Percentiles rank a stretch among this genome's conserved stretches.
Evolutionary conservation across 2,329 filamentous ascomycete species (phyloP).

Genomic region (Sclerotinia glacialis): DNA sequence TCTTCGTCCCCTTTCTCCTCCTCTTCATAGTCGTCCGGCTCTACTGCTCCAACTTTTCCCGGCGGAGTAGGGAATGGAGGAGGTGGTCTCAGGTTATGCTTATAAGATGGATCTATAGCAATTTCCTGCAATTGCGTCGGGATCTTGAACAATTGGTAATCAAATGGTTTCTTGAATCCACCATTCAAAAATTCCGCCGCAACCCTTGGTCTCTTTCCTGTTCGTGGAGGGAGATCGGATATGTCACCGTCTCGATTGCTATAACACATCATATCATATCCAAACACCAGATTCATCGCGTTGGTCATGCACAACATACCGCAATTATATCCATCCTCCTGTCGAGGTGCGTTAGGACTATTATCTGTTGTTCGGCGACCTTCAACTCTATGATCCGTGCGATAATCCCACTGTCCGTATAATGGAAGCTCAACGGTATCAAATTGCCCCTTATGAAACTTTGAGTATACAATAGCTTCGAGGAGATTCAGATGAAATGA

Average conservation of each 20-base stretch:
- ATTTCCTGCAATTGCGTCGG: neutral
- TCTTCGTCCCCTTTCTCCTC: neutral
- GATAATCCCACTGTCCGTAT: slow-evolving; percentile 12
- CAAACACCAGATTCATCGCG: slow-evolving; percentile 1
- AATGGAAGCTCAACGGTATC: neutral
- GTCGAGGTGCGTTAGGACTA: slow-evolving; percentile 11
- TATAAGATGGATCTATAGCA: neutral
- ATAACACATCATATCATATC: slow-evolving; percentile 16
- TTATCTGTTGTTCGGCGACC: neutral
- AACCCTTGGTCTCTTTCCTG: slow-evolving; percentile 6
- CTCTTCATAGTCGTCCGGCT: neutral
- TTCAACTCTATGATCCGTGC: neutral
- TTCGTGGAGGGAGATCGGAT: neutral
- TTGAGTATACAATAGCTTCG: neutral
- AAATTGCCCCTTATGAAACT: neutral
- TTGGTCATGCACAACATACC: neutral
- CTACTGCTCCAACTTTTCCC: fast-evolving
- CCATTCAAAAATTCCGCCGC: slow-evolving; percentile 14
- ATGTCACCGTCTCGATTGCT: neutral
- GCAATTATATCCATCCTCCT: neutral
- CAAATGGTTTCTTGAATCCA: slow-evolving; percentile 11
- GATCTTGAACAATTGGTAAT: slow-evolving; percentile 8
- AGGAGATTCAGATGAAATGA: neutral
- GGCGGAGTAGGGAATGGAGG: fast-evolving
- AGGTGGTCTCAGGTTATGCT: neutral